phyloP scores from a whole-genome alignment of 116 monocot species.

The Phalaenopsis hybrid region DNA sequence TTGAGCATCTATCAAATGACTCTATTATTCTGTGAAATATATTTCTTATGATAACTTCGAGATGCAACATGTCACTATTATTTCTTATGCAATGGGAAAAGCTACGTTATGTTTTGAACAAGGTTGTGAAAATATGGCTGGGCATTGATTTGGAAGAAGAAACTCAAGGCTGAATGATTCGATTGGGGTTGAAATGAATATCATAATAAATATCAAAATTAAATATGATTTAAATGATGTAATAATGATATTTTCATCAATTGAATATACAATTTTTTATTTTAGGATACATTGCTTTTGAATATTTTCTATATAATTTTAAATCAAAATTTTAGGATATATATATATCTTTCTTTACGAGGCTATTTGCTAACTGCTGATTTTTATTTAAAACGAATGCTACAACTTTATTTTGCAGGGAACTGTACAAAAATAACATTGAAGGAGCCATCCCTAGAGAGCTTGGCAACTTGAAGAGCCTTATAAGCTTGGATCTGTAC shows the following conservation, averaged over 20 bases:
- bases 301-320: too few species aligned
- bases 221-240: too few species aligned
- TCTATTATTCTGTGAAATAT: neutral
- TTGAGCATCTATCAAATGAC: neutral
- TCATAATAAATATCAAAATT: too few species aligned
- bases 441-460: constrained; percentile 80
- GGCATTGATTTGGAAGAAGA: too few species aligned
- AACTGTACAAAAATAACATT: constrained; percentile 95
- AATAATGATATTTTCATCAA: too few species aligned
- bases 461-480: constrained; percentile 72
- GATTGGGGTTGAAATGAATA: too few species aligned
- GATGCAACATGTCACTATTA: neutral
- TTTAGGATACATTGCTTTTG: too few species aligned
- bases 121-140: neutral
- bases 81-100: neutral
- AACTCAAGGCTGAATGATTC: too few species aligned
- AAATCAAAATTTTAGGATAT: too few species aligned
- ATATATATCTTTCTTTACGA: neutral
- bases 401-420: constrained; percentile 32
- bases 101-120: neutral
- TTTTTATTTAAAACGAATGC: neutral
- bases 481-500: constrained; percentile 92
- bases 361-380: neutral
- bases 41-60: neutral
- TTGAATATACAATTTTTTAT: too few species aligned